Conservation (phyloP, 2,329 filamentous ascomycete genomes). For the Fusarium buxicola region DNA sequence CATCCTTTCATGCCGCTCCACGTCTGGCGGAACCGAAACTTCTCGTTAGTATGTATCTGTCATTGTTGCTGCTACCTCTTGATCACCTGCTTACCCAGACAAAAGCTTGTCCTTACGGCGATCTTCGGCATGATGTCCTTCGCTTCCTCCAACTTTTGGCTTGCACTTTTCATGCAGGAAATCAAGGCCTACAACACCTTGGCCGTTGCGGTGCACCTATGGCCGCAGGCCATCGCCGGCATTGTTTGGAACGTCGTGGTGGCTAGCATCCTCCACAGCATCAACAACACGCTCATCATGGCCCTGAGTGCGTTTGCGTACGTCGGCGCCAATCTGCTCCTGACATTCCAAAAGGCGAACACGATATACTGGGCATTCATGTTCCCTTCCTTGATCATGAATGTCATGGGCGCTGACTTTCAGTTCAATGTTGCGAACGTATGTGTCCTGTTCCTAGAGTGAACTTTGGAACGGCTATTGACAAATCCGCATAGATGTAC, state of each 20-base stretch:
- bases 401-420: constrained; percentile 74
- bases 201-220: constrained; percentile 69
- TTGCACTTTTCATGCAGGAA: constrained; percentile 73
- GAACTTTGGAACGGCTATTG: background rate
- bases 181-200: constrained; percentile 65
- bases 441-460: constrained; percentile 42
- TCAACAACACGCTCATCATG: constrained; percentile 74
- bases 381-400: constrained; percentile 70
- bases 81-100: background rate
- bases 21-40: constrained; percentile 72
- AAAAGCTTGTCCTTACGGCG: constrained; percentile 65
- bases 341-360: constrained; percentile 66
- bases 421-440: constrained; percentile 78
- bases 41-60: constrained; percentile 64
- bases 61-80: background rate
- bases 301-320: constrained; percentile 55
- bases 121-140: constrained; percentile 74
- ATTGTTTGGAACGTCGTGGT: constrained; percentile 73
- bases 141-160: constrained; percentile 69
- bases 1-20: constrained; percentile 64
- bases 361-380: constrained; percentile 73
- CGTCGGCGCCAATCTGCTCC: constrained; percentile 59
- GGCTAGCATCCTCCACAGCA: constrained; percentile 68
- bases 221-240: constrained; percentile 74
- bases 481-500: constrained; percentile 66